Conservation (phyloP, 2,329 filamentous ascomycete genomes). For the Rhexocercosporidium sp. region DNA sequence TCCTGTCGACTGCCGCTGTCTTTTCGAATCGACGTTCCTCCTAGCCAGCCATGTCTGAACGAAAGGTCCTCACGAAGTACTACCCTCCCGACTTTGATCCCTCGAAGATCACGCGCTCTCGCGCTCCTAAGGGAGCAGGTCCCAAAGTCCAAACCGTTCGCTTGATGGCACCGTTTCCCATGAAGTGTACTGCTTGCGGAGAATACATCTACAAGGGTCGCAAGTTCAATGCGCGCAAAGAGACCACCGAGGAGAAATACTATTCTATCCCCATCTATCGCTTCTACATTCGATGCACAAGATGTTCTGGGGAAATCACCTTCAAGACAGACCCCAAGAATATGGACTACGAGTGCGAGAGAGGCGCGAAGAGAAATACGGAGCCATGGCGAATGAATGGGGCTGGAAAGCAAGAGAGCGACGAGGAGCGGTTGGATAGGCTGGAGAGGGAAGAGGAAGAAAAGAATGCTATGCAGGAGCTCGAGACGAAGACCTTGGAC, state of each 20-base stretch:
- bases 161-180: conserved; percentile 86
- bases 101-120: conserved; percentile 72
- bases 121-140: conserved; percentile 72
- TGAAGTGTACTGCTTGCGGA: conserved; percentile 71
- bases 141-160: conserved; percentile 86
- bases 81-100: conserved; percentile 87
- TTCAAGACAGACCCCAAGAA: conserved; percentile 96
- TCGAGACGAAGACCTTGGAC: conserved; percentile 92
- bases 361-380: conserved; percentile 89
- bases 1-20: not conserved
- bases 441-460: conserved; percentile 82
- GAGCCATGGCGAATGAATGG: conserved; percentile 79
- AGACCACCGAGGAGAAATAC: conserved; percentile 90
- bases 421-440: conserved; percentile 84
- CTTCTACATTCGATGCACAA: conserved; percentile 90
- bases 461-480: conserved; percentile 89
- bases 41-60: conserved; percentile 72
- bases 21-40: not conserved
- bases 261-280: conserved; percentile 84
- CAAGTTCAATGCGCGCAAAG: conserved; percentile 95
- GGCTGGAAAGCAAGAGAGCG: conserved; percentile 71
- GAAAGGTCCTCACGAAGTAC: conserved; percentile 75
- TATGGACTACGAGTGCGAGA: conserved; percentile 81
- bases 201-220: conserved; percentile 92
- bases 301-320: conserved; percentile 85